Conservation (phyloP, 208 protist species). For the Zelonia costaricensis region DNA sequence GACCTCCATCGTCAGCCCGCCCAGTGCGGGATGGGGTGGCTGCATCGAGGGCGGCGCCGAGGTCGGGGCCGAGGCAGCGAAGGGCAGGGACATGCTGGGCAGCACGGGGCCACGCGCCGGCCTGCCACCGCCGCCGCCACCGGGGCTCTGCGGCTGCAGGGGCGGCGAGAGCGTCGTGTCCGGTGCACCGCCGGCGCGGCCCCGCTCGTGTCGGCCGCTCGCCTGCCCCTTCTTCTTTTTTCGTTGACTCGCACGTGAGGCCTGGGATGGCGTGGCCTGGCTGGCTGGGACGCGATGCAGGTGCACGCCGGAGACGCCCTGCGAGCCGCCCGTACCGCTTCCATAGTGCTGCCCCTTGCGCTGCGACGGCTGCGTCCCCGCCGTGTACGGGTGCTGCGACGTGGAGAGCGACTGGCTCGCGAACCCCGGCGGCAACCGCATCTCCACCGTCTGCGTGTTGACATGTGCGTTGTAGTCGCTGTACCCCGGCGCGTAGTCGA, state of each 20-base stretch:
- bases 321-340: conserved; percentile 1
- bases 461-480: conserved; percentile 30
- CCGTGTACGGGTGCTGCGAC: too few relatives aligned
- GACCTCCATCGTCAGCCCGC: conserved; percentile 22
- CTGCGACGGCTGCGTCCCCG: too few relatives aligned
- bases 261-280: not conserved
- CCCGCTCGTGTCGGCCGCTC: not conserved
- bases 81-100: conserved; percentile 4
- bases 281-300: not conserved
- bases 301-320: not conserved
- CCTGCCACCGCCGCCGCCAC: not conserved
- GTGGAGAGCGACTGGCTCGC: conserved; percentile 10
- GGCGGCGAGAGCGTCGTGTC: not conserved
- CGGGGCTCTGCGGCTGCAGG: not conserved
- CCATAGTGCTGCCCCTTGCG: not conserved
- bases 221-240: not conserved
- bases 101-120: conserved; percentile 9
- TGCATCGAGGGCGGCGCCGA: not conserved
- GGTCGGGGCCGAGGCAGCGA: not conserved
- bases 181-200: not conserved
- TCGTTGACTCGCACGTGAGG: not conserved
- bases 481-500: conserved; percentile 18
- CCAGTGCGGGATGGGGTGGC: not conserved
- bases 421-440: conserved; percentile 18
- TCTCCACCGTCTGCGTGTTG: conserved; percentile 35